Percentiles rank a stretch among this genome's conserved stretches.
Conservation (phyloP, 257 asterid species). For the Solanum piurae region DNA sequence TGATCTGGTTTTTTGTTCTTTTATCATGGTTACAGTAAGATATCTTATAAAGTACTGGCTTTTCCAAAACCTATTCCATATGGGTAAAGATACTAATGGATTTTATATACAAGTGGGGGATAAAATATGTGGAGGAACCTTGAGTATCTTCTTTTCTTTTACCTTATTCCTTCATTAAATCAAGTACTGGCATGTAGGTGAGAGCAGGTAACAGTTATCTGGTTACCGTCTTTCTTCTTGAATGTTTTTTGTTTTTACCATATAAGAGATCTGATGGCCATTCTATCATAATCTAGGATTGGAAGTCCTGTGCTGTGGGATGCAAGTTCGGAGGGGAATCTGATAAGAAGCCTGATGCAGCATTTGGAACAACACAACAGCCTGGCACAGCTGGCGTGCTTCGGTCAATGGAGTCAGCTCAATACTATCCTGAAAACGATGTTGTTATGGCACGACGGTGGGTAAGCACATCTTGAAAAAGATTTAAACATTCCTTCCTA, state of each 20-base stretch:
- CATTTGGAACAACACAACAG: conserved; percentile 47
- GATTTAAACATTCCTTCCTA: not conserved
- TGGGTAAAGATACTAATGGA: not conserved
- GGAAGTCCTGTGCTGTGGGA: conserved; percentile 70
- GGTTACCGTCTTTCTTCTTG: not conserved
- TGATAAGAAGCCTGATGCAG: conserved; percentile 60
- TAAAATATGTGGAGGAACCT: not conserved
- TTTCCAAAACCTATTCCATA: not conserved
- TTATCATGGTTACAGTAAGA: not conserved
- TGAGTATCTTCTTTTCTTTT: not conserved
- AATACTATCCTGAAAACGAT: conserved; percentile 68
- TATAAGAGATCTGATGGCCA: not conserved
- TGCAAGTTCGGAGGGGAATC: conserved; percentile 50
- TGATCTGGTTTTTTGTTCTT: not conserved
- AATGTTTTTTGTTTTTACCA: not conserved
- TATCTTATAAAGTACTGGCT: not conserved
- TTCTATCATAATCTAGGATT: conserved; percentile 37
- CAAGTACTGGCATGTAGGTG: not conserved
- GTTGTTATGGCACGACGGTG: conserved; percentile 85
- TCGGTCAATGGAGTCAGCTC: conserved; percentile 92
- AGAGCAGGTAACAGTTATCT: not conserved
- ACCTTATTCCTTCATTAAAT: not conserved
- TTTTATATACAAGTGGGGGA: not conserved
- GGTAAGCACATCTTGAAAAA: conserved; percentile 60
- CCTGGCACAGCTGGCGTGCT: conserved; percentile 45